These are phyloP conservation scores for Novymonas esmeraldas DNA, from an alignment of 208 protist genomes.

Conservation along the genomic window DNA sequence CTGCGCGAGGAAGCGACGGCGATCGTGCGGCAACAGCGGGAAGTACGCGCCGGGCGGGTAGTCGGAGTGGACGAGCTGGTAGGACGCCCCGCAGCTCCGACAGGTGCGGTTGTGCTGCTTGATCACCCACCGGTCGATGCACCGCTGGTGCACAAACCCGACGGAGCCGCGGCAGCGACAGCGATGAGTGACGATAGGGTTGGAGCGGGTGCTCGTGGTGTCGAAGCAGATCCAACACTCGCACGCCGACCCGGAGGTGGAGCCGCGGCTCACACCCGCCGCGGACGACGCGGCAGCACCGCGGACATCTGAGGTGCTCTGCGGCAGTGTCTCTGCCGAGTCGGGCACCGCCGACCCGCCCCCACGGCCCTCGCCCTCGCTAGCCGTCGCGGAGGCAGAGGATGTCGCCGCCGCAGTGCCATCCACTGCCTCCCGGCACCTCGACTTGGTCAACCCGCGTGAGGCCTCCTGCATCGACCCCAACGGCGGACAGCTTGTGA, in stretches of 20 bases:
- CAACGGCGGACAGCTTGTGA: not conserved
- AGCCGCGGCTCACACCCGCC: not conserved
- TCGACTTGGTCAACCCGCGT: not conserved
- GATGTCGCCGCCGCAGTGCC: not conserved
- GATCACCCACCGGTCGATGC: conserved; percentile 76
- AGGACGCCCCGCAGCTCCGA: conserved; percentile 53
- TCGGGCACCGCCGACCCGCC: not conserved
- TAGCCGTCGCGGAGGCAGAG: not conserved
- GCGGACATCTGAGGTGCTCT: not conserved
- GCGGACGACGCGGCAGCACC: not conserved
- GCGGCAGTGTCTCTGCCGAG: not conserved
- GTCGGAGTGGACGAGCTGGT: conserved; percentile 42
- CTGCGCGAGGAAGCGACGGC: conserved; percentile 10
- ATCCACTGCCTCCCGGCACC: no score
- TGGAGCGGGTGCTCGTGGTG: conserved; percentile 25
- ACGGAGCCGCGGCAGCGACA: conserved; percentile 67
- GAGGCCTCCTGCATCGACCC: conserved; percentile 1
- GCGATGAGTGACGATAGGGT: conserved; percentile 53
- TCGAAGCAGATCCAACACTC: conserved; percentile 84
- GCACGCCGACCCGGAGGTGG: not conserved
- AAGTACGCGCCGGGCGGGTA: conserved; percentile 24
- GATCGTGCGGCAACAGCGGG: conserved; percentile 15
- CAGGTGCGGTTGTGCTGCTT: conserved; percentile 46
- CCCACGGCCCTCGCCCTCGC: not conserved
- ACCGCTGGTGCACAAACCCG: conserved; percentile 66